Conservation (phyloP, 805 yeast species). For the Lipomyces chichibuensis region DNA sequence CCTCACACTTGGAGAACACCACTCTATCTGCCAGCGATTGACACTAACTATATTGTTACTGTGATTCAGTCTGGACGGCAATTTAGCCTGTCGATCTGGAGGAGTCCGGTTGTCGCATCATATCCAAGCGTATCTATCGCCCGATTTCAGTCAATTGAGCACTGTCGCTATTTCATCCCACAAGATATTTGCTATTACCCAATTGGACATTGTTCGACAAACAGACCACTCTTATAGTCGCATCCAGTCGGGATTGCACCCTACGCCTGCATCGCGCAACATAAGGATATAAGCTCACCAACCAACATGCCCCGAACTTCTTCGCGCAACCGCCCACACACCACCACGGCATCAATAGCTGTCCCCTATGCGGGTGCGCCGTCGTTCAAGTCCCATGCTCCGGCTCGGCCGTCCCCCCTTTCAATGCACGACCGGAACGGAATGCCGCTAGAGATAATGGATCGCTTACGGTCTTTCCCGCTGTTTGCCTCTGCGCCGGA, state of each 20-base stretch:
- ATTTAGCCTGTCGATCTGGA: neutral
- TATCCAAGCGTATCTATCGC: neutral
- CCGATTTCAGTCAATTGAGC: neutral
- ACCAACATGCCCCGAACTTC: constrained; percentile 6
- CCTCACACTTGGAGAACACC: neutral
- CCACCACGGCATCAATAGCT: constrained; percentile 10
- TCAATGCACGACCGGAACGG: constrained; percentile 34
- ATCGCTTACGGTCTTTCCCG: constrained; percentile 60
- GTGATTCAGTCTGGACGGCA: neutral
- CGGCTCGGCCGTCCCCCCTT: constrained; percentile 37
- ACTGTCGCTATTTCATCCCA: neutral
- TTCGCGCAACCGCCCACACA: constrained; percentile 9
- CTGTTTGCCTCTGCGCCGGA: constrained; percentile 69
- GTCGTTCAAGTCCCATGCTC: constrained; percentile 30
- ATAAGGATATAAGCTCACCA: neutral
- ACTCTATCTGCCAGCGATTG: no score
- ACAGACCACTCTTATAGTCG: neutral
- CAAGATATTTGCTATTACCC: no score
- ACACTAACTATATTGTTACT: no score
- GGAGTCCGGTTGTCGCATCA: neutral
- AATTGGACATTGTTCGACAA: neutral
- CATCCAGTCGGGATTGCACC: neutral
- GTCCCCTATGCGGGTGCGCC: constrained; percentile 21
- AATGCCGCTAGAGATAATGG: constrained; percentile 59
- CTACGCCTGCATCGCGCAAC: neutral